phyloP scores from a whole-genome alignment of 495 filamentous ascomycete genomes.

The Pseudotulostoma volvatum region DNA sequence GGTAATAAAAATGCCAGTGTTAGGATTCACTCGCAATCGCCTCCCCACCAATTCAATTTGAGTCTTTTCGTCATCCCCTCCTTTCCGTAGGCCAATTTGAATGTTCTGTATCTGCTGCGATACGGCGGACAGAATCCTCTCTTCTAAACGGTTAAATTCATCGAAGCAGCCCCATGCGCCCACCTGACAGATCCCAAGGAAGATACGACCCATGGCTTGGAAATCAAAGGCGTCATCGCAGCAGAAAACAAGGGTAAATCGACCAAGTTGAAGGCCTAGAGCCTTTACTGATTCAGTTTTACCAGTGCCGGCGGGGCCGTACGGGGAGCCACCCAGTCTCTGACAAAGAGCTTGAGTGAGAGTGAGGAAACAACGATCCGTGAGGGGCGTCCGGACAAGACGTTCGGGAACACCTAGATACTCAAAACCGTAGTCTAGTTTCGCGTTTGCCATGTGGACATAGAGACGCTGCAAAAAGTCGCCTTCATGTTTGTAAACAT shows the following conservation, averaged over 20 bases:
- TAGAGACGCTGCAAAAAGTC: conserved; percentile 71
- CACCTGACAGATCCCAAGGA: conserved; percentile 97
- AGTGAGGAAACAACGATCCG: conserved; percentile 94
- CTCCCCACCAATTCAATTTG: conserved; percentile 90
- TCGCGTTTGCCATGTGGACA: conserved; percentile 94
- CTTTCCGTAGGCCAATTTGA: conserved; percentile 78
- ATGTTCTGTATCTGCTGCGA: conserved; percentile 99
- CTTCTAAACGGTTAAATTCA: conserved; percentile 96
- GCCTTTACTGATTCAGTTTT: conserved; percentile 99
- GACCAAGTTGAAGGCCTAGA: conserved; percentile 84
- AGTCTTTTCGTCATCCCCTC: conserved; percentile 55
- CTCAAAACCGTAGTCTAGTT: conserved; percentile 90
- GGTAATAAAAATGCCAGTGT: conserved; percentile 98
- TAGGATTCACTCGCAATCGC: conserved; percentile 68
- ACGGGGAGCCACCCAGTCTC: conserved; percentile 87
- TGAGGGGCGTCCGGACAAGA: conserved; percentile 88
- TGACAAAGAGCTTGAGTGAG: conserved; percentile 92
- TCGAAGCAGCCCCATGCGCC: conserved; percentile 99
- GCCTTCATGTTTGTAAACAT: conserved; percentile 67
- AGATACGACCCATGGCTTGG: conserved; percentile 98
- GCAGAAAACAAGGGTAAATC: conserved; percentile 96
- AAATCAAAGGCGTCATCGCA: conserved; percentile 99
- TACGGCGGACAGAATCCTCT: conserved; percentile 90
- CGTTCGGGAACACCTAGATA: conserved; percentile 92
- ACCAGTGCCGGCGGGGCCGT: conserved; percentile 95